Conservation (phyloP, 1,284 basidiomycete species). For the Thelephora terrestris region DNA sequence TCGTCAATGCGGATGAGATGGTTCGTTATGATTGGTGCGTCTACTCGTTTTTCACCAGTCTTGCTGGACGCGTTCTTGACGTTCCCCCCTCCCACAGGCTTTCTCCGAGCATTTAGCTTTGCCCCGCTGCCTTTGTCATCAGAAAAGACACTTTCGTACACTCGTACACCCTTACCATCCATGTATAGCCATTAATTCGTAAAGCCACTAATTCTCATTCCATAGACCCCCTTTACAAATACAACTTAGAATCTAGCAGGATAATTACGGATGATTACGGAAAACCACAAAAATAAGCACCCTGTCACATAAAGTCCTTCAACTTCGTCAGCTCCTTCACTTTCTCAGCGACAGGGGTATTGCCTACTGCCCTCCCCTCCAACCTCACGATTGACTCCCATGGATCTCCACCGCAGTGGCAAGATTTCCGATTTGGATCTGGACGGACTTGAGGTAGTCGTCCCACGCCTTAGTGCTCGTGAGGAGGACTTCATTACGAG, state of each 20-base stretch:
- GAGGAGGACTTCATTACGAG: constrained; percentile 16
- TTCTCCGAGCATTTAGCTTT: constrained; percentile 19
- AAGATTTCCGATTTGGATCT: constrained; percentile 6
- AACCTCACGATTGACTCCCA: constrained; percentile 8
- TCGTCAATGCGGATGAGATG: constrained; percentile 70
- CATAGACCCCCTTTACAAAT: too few species aligned
- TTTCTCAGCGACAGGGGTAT: constrained; percentile 11
- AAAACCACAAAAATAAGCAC: too few species aligned
- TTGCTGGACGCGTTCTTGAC: neutral
- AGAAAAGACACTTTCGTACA: neutral
- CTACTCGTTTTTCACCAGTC: neutral
- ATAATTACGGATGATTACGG: too few species aligned
- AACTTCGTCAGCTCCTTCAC: too few species aligned
- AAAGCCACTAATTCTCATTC: neutral
- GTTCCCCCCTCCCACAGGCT: constrained; percentile 15
- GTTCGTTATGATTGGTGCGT: constrained; percentile 69
- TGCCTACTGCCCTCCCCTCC: constrained; percentile 11
- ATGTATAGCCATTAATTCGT: neutral
- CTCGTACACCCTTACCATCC: neutral
- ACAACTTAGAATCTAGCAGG: neutral
- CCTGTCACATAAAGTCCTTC: too few species aligned
- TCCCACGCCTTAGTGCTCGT: constrained; percentile 15
- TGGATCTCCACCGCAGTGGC: constrained; percentile 7
- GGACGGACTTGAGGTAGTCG: constrained; percentile 13
- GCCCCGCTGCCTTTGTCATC: neutral